Evolutionary conservation across 225 moss, liverwort and hornwort species (phyloP).

Genomic region (Antitrichia curtipendula): DNA sequence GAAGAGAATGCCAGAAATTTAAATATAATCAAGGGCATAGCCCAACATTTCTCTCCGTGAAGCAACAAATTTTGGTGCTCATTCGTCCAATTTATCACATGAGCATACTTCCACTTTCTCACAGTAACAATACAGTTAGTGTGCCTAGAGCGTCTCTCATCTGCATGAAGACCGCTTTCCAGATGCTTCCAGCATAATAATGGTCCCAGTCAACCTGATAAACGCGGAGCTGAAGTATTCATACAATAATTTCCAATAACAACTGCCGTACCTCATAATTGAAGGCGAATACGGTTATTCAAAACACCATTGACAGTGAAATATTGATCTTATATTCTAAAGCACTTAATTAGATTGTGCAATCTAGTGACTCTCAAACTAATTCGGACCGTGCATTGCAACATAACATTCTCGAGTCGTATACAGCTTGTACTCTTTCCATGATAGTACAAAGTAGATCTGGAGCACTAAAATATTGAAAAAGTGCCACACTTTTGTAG

Average conservation of each 20-base stretch:
- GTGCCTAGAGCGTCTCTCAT: neutral
- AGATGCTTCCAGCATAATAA: neutral
- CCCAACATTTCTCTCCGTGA: neutral
- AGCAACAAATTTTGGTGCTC: neutral
- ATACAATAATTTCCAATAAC: neutral
- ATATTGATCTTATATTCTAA: neutral
- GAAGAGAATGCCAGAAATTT: neutral
- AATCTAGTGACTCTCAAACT: neutral
- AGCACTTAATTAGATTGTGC: neutral
- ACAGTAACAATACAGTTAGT: neutral
- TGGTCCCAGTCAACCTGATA: neutral
- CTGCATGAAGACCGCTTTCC: neutral
- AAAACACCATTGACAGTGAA: neutral
- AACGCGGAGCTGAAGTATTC: neutral
- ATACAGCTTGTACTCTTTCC: neutral
- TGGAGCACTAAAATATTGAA: neutral
- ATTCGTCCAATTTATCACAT: neutral
- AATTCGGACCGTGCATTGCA: neutral
- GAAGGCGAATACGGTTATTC: neutral
- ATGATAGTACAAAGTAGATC: neutral
- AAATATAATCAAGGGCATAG: neutral
- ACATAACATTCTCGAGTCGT: neutral
- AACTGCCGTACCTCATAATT: neutral
- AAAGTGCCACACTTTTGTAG: neutral
- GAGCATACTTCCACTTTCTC: neutral